These are phyloP conservation scores for Stagonosporopsis rhizophila DNA, from an alignment of 2,329 filamentous ascomycete species.

Conservation along the genomic window DNA sequence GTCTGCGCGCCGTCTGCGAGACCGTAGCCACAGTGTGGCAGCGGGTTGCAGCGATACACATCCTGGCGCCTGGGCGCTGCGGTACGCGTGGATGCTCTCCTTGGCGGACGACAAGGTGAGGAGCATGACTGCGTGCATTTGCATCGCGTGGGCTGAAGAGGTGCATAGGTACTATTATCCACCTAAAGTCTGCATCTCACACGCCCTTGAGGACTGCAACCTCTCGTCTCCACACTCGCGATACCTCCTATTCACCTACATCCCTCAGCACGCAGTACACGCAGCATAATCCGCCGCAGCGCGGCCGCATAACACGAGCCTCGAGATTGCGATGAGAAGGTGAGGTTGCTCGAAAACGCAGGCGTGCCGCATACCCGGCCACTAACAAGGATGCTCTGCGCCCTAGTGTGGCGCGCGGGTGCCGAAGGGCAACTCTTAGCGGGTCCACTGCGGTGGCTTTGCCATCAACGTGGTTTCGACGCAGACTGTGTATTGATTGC, in stretches of 20 bases:
- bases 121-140: constrained; percentile 8
- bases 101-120: constrained; percentile 13
- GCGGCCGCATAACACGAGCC: neutral
- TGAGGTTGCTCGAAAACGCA: constrained; percentile 14
- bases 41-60: neutral
- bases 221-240: neutral
- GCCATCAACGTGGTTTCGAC: neutral
- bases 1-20: neutral
- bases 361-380: constrained; percentile 10
- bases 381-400: constrained; percentile 6
- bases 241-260: neutral
- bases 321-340: constrained; percentile 9
- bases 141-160: neutral
- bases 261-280: neutral
- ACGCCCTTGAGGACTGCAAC: too few species aligned
- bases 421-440: constrained; percentile 10
- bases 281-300: neutral
- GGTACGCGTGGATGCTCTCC: constrained; percentile 18
- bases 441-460: constrained; percentile 5
- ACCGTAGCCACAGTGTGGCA: constrained; percentile 13
- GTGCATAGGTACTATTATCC: neutral
- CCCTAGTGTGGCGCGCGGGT: constrained; percentile 11
- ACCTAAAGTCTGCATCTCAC: too few species aligned
- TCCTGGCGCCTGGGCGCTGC: constrained; percentile 19
- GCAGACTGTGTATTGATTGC: neutral